Evolutionary conservation across 306 rosid genomes (phyloP).

Genomic region (Castanopsis chinensis): DNA sequence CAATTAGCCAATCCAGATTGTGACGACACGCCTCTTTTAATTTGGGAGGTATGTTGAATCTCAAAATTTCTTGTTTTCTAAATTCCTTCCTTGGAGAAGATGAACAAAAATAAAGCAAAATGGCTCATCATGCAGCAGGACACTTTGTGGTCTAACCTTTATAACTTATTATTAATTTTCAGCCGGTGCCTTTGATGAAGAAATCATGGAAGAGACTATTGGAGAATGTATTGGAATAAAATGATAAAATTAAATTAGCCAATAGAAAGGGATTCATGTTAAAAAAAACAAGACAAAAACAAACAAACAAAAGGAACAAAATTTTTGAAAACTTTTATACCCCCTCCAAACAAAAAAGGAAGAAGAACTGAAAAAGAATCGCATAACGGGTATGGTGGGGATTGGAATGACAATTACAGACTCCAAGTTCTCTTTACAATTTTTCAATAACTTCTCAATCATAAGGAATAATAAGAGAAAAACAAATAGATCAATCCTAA

Average conservation of each 20-base stretch:
- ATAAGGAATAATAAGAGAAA: neutral
- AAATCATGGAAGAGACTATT: neutral
- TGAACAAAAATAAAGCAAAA: neutral
- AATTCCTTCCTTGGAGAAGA: neutral
- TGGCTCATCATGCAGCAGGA: neutral
- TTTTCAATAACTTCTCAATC: constrained; percentile 4
- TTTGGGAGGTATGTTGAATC: neutral
- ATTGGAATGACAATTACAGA: neutral
- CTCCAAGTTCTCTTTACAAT: neutral
- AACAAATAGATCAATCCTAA: neutral
- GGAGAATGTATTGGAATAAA: neutral
- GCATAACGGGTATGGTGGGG: neutral
- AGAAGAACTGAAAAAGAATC: neutral
- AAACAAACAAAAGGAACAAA: too few species aligned
- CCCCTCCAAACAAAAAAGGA: neutral
- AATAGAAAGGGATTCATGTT: neutral
- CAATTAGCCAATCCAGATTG: neutral
- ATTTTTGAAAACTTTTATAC: too few species aligned
- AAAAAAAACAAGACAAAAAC: too few species aligned
- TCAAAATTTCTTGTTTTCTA: neutral
- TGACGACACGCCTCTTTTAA: neutral
- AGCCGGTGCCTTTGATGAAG: neutral
- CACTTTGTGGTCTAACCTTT: too few species aligned
- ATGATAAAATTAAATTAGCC: neutral
- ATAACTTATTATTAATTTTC: too few species aligned